Percentiles rank a stretch among this genome's conserved stretches.
Conservation (phyloP, 108 stramenopile genomes). For the Fragilariopsis cylindrus region DNA sequence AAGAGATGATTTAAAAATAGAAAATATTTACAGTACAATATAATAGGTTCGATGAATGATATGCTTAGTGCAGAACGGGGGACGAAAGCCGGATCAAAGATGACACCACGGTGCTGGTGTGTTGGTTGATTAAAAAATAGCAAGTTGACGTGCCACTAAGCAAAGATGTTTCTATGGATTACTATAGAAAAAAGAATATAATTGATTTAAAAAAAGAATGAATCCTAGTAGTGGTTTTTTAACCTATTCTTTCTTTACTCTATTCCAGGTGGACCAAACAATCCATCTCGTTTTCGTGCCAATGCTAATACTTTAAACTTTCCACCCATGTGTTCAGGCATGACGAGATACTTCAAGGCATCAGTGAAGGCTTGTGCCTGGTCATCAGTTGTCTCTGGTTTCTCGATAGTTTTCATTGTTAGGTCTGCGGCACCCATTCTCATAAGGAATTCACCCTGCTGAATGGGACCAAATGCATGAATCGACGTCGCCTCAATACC, state of each 20-base stretch:
- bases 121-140: too few relatives aligned
- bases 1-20: conserved; percentile 49
- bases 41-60: too few relatives aligned
- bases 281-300: conserved; percentile 53
- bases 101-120: too few relatives aligned
- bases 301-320: conserved; percentile 83
- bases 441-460: conserved; percentile 90
- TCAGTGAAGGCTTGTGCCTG: conserved; percentile 75
- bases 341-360: conserved; percentile 82
- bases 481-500: conserved; percentile 11
- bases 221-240: too few relatives aligned
- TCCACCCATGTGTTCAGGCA: conserved; percentile 92
- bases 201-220: too few relatives aligned
- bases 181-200: too few relatives aligned
- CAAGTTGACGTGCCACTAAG: too few relatives aligned
- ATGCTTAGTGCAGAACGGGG: too few relatives aligned
- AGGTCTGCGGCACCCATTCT: conserved; percentile 88
- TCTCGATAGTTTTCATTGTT: conserved; percentile 57
- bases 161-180: too few relatives aligned
- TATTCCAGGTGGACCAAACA: conserved; percentile 46
- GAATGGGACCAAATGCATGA: conserved; percentile 82
- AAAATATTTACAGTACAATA: not conserved
- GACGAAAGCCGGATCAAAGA: too few relatives aligned
- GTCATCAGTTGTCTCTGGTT: conserved; percentile 80
- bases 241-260: conserved; percentile 6